A percentile compares a stretch with the other conserved stretches of the same genome.
phyloP scores from a whole-genome alignment of 2,329 filamentous ascomycete genomes.

The Fusarium sp. region DNA sequence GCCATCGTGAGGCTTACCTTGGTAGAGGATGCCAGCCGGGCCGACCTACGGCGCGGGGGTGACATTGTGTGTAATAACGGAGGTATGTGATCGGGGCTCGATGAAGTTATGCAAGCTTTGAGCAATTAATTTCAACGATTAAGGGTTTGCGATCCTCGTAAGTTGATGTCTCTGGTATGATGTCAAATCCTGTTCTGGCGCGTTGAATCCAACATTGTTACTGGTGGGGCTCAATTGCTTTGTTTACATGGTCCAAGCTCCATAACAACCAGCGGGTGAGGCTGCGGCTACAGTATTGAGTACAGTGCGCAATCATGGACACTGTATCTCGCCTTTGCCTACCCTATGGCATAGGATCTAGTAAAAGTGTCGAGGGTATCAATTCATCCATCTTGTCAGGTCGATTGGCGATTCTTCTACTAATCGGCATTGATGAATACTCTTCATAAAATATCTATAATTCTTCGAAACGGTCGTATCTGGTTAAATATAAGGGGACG shows the following conservation, averaged over 20 bases:
- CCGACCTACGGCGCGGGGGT: slow-evolving; percentile 58
- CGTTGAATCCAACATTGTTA: slow-evolving; percentile 36
- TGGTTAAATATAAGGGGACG: background rate
- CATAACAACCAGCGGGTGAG: slow-evolving; percentile 34
- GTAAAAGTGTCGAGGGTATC: background rate
- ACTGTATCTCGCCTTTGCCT: background rate
- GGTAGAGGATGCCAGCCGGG: slow-evolving; percentile 53
- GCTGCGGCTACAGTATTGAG: slow-evolving; percentile 16
- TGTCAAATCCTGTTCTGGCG: slow-evolving; percentile 45
- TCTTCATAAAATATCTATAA: background rate
- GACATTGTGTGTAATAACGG: slow-evolving; percentile 49
- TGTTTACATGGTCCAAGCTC: slow-evolving; percentile 49
- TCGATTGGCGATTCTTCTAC: background rate
- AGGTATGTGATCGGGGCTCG: slow-evolving; percentile 22
- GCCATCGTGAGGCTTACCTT: slow-evolving; percentile 50
- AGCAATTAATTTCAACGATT: slow-evolving; percentile 39
- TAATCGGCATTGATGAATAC: background rate
- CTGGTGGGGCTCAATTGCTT: slow-evolving; percentile 40
- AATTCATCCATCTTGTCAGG: background rate
- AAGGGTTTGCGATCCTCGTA: slow-evolving; percentile 42
- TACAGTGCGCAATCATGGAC: rapidly evolving
- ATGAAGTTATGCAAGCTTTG: slow-evolving; percentile 27
- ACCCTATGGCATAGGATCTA: slow-evolving; percentile 2
- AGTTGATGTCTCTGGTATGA: slow-evolving; percentile 44
- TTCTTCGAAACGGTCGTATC: background rate